These are phyloP conservation scores for Ogataea pignaliae DNA, from an alignment of 805 yeast genomes.

Conservation along the genomic window DNA sequence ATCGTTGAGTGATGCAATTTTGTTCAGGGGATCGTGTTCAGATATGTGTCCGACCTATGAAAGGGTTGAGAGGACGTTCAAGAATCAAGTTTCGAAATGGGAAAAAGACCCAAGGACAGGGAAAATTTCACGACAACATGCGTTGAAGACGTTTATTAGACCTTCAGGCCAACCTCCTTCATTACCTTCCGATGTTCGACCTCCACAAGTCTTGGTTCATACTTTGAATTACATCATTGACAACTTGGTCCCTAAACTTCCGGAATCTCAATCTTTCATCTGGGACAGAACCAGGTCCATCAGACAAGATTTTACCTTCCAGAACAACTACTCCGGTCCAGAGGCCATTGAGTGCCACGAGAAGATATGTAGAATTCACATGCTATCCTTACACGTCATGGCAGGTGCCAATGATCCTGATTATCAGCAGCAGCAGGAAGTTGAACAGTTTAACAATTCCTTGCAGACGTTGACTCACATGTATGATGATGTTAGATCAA, in stretches of 20 bases:
- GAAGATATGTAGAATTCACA: constrained; percentile 82
- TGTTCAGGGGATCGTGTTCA: constrained; percentile 79
- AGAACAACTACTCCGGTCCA: constrained; percentile 87
- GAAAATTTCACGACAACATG: constrained; percentile 52
- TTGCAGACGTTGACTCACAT: constrained; percentile 84
- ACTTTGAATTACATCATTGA: constrained; percentile 72
- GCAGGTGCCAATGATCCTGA: constrained; percentile 60
- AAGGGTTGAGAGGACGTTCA: constrained; percentile 79
- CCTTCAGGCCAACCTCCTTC: constrained; percentile 99
- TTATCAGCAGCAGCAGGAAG: constrained; percentile 90
- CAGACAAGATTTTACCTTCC: constrained; percentile 95
- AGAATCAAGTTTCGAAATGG: constrained; percentile 75
- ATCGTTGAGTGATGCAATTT: constrained; percentile 81
- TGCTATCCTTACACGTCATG: constrained; percentile 80
- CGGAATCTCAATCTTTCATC: constrained; percentile 81
- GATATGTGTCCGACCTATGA: constrained; percentile 97
- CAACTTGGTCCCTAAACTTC: constrained; percentile 58
- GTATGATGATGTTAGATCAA: constrained; percentile 71
- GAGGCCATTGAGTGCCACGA: constrained; percentile 94
- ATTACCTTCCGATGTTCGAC: constrained; percentile 93
- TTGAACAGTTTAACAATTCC: constrained; percentile 91
- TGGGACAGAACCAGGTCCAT: constrained; percentile 98
- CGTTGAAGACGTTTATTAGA: constrained; percentile 89
- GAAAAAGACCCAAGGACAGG: constrained; percentile 66
- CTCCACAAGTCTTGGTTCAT: constrained; percentile 67